Conservation (phyloP, 2,329 filamentous ascomycete species). For the Pseudogymnoascus sp. region DNA sequence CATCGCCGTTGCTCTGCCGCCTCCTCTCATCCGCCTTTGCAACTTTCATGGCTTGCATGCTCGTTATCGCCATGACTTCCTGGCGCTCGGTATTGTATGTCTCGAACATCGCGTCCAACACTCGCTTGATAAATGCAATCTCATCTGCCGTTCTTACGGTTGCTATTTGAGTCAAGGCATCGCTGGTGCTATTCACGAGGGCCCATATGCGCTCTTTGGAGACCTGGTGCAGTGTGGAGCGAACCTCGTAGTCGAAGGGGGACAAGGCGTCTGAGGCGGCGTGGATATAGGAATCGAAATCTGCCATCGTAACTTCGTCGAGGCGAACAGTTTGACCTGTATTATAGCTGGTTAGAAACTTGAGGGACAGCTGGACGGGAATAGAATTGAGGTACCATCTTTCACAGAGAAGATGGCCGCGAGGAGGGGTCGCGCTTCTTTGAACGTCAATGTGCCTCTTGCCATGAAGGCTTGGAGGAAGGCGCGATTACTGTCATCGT, state of each 20-base stretch:
- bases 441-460: conserved; percentile 66
- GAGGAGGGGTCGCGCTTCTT: conserved; percentile 65
- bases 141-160: conserved; percentile 76
- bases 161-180: conserved; percentile 77
- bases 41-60: conserved; percentile 72
- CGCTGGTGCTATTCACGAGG: conserved; percentile 80
- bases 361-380: neutral
- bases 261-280: conserved; percentile 66
- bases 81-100: conserved; percentile 70
- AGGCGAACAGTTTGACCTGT: conserved; percentile 41
- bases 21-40: conserved; percentile 40
- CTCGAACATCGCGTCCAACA: conserved; percentile 89
- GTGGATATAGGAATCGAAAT: conserved; percentile 62
- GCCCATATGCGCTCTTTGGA: conserved; percentile 65
- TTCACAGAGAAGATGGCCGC: conserved; percentile 61
- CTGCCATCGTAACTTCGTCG: conserved; percentile 59
- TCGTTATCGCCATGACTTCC: conserved; percentile 75
- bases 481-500: conserved; percentile 63
- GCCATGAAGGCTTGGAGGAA: conserved; percentile 86
- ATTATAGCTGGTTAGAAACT: conserved; percentile 4
- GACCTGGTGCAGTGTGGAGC: conserved; percentile 62
- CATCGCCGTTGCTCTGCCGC: conserved; percentile 16
- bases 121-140: conserved; percentile 78
- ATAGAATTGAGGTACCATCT: conserved; percentile 19
- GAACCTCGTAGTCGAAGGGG: conserved; percentile 80